Conservation (phyloP, 805 yeast species). For the Starmerella sp. region DNA sequence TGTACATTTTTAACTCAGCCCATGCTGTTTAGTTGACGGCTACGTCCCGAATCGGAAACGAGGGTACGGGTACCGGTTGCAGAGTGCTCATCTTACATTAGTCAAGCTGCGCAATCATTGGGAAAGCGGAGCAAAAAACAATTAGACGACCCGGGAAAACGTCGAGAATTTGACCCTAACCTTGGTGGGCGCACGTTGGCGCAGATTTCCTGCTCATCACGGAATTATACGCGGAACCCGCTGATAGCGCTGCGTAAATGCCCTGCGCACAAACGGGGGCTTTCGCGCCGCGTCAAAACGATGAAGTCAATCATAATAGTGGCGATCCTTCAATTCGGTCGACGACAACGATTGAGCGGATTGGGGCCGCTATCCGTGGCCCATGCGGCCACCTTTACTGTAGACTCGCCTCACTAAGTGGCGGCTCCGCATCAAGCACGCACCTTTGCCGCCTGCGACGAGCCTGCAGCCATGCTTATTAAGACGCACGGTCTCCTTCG, state of each 20-base stretch:
- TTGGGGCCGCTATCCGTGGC: neutral
- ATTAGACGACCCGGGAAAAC: neutral
- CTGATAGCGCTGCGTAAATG: neutral
- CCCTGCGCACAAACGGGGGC: too few species aligned
- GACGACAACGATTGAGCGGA: neutral
- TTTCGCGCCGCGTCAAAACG: too few species aligned
- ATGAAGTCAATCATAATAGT: too few species aligned
- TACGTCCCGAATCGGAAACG: neutral
- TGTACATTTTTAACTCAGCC: neutral
- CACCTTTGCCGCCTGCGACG: neutral
- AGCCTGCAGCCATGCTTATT: neutral
- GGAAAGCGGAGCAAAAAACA: neutral
- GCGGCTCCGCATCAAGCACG: neutral
- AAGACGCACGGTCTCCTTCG: neutral
- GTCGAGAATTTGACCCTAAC: neutral
- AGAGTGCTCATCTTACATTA: neutral
- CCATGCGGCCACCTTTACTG: neutral
- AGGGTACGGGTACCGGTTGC: neutral
- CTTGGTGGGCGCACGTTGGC: neutral
- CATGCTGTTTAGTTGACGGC: neutral
- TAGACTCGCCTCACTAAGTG: neutral
- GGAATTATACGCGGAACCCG: neutral
- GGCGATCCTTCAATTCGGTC: too few species aligned
- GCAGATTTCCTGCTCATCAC: neutral
- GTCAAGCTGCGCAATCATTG: slow-evolving; percentile 3